These are phyloP conservation scores for Microcyclospora tardicrescens DNA, from an alignment of 2,329 filamentous ascomycete genomes.

Conservation along the genomic window DNA sequence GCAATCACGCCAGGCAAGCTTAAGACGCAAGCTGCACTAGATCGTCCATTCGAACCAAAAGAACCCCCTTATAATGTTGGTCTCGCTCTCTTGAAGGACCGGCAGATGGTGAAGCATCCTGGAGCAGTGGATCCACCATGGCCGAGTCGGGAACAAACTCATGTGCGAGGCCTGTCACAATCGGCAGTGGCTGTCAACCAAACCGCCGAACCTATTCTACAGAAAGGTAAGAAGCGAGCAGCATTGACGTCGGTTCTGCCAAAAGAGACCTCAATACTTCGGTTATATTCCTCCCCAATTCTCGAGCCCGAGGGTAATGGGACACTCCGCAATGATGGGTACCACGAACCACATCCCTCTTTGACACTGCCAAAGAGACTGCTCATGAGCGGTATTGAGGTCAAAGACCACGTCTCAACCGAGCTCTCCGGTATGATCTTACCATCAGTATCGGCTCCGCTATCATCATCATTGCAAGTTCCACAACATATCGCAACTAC, in stretches of 20 bases:
- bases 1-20: slow-evolving; percentile 37
- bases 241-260: slow-evolving; percentile 12
- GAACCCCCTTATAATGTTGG: slow-evolving; percentile 11
- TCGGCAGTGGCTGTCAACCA: slow-evolving; percentile 3
- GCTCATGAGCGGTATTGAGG: slow-evolving; percentile 23
- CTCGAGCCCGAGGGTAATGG: slow-evolving; percentile 12
- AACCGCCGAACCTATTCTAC: background rate
- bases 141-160: slow-evolving; percentile 52
- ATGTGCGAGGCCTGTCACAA: slow-evolving; percentile 42
- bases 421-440: slow-evolving; percentile 1
- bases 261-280: slow-evolving; percentile 13
- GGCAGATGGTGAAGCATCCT: slow-evolving; percentile 43
- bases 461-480: slow-evolving; percentile 5
- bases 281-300: slow-evolving; percentile 5
- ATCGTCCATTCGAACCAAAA: slow-evolving; percentile 8
- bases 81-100: slow-evolving; percentile 20
- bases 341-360: slow-evolving; percentile 19
- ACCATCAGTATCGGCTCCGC: background rate
- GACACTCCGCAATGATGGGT: slow-evolving; percentile 16
- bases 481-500: slow-evolving; percentile 44
- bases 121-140: slow-evolving; percentile 57
- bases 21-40: slow-evolving; percentile 15
- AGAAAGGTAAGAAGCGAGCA: slow-evolving; percentile 25
- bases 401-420: slow-evolving; percentile 14
- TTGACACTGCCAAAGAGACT: slow-evolving; percentile 19